These are phyloP conservation scores for Salix arbutifolia DNA, from an alignment of 345 rosid species.

Conservation along the genomic window DNA sequence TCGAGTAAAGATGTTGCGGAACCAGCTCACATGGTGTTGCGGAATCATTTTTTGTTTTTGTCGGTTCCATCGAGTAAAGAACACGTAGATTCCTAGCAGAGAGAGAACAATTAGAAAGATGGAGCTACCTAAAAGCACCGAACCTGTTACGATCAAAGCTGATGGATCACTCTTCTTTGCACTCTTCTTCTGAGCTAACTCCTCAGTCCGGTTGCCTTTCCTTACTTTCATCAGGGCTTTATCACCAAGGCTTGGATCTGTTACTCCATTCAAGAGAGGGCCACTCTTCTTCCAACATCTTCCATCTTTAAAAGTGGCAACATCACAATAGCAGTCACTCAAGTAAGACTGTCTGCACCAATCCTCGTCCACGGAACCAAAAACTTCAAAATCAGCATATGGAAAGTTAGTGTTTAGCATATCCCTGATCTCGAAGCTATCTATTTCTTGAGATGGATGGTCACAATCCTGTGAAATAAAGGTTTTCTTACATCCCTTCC, in stretches of 20 bases:
- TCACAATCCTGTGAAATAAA: constrained; percentile 39
- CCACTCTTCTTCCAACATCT: constrained; percentile 48
- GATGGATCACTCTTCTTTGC: background rate
- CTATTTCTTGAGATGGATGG: constrained; percentile 8
- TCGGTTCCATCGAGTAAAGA: too few species aligned
- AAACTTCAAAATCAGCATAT: too few species aligned
- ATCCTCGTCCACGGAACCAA: too few species aligned
- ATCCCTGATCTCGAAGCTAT: too few species aligned
- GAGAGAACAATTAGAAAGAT: constrained; percentile 14
- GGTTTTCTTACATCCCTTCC: constrained; percentile 38
- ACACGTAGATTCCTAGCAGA: background rate
- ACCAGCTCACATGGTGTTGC: too few species aligned
- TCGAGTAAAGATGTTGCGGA: too few species aligned
- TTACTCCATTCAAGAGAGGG: constrained; percentile 41
- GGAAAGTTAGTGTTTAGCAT: too few species aligned
- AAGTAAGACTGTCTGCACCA: constrained; percentile 28
- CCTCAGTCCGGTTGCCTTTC: constrained; percentile 16
- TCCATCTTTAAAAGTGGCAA: constrained; percentile 24
- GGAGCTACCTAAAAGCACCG: constrained; percentile 19
- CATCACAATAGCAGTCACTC: constrained; percentile 54
- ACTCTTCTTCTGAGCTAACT: too few species aligned
- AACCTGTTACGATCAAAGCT: constrained; percentile 4
- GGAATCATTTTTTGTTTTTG: too few species aligned
- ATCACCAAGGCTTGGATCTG: constrained; percentile 2
- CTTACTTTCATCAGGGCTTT: constrained; percentile 39